phyloP scores from a whole-genome alignment of 1,284 basidiomycete genomes.

The Irpex rosettiformis region DNA sequence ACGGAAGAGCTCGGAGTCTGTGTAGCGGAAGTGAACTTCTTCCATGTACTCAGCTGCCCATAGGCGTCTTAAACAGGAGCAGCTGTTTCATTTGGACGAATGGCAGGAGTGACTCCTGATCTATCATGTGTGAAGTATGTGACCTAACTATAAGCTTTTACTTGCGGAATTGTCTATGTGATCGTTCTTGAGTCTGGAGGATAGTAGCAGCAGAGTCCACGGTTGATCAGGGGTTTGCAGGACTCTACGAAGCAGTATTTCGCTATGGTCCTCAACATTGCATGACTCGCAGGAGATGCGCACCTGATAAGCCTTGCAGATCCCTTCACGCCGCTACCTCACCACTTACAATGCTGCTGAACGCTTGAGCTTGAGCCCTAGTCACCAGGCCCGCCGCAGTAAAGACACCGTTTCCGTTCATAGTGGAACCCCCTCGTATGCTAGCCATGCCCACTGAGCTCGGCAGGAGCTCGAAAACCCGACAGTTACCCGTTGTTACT shows the following conservation, averaged over 20 bases:
- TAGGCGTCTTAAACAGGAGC: not conserved
- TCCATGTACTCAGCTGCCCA: not conserved
- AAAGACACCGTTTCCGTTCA: not conserved
- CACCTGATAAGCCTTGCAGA: not conserved
- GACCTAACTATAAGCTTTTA: not conserved
- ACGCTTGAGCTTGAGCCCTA: not conserved
- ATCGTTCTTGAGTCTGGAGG: not conserved
- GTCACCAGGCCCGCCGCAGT: not conserved
- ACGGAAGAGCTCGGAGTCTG: not conserved
- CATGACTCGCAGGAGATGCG: not conserved
- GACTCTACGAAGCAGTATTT: too few relatives aligned
- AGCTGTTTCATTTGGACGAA: not conserved
- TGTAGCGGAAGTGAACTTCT: not conserved
- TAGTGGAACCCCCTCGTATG: not conserved
- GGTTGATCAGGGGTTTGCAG: too few relatives aligned
- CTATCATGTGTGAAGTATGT: not conserved
- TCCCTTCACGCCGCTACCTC: not conserved
- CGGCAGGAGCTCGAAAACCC: not conserved
- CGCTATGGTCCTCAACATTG: not conserved
- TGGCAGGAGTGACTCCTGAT: not conserved
- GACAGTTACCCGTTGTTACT: too few relatives aligned
- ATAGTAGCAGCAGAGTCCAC: not conserved
- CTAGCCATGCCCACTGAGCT: not conserved
- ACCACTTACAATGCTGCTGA: not conserved
- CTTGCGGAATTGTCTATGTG: not conserved